These are phyloP conservation scores for Botrytis fragariae DNA, from an alignment of 2,329 filamentous ascomycete species.

Conservation along the genomic window DNA sequence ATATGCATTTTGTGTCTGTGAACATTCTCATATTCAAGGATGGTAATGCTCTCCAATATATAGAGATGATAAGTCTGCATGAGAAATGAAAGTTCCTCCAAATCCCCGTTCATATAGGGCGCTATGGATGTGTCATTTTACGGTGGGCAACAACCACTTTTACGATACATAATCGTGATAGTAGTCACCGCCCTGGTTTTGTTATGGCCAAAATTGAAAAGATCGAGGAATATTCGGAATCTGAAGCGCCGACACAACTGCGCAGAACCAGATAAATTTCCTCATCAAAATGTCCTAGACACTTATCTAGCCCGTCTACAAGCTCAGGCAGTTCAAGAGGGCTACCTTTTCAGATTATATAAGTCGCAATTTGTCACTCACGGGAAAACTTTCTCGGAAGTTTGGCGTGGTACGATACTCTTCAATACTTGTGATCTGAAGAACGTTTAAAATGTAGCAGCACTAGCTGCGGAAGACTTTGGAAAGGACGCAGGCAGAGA, in stretches of 20 bases:
- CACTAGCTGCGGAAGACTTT: slow-evolving; percentile 2
- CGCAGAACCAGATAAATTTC: neutral
- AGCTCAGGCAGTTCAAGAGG: slow-evolving; percentile 7
- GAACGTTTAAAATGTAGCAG: slow-evolving; percentile 12
- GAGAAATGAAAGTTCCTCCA: neutral
- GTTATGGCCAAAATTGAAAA: slow-evolving; percentile 8
- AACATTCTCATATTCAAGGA: neutral
- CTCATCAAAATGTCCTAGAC: neutral
- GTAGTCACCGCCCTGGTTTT: neutral
- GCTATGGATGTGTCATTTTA: neutral
- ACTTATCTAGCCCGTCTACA: neutral
- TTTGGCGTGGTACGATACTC: neutral
- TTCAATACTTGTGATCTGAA: slow-evolving; percentile 13
- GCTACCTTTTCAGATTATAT: slow-evolving; percentile 1
- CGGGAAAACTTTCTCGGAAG: slow-evolving; percentile 15
- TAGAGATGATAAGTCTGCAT: neutral
- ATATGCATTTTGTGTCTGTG: neutral
- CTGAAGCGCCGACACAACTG: slow-evolving; percentile 7
- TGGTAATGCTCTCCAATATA: neutral
- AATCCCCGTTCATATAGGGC: neutral
- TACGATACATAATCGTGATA: neutral
- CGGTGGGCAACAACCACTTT: neutral
- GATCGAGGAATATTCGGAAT: neutral
- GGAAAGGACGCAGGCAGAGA: slow-evolving; percentile 46
- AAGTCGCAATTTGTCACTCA: slow-evolving; percentile 5